phyloP scores from a whole-genome alignment of 1,284 basidiomycete genomes.

The Microbotryum intermedium region DNA sequence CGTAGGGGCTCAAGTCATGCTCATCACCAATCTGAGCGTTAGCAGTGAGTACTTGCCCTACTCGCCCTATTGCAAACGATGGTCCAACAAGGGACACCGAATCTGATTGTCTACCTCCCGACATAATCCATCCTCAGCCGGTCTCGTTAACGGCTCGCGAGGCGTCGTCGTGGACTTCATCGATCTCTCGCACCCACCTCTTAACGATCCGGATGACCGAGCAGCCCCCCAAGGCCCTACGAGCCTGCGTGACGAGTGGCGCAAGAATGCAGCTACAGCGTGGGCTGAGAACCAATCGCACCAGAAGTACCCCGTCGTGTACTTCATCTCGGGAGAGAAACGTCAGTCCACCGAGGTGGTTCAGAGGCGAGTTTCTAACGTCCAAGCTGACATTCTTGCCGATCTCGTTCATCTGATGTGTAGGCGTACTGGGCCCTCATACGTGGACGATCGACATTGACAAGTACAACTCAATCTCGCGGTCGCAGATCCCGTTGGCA shows the following conservation, averaged over 20 bases:
- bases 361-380: background rate
- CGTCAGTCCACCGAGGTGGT: background rate
- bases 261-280: constrained; percentile 11
- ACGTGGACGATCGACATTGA: constrained; percentile 32
- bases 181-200: background rate
- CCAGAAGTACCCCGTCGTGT: constrained; percentile 23
- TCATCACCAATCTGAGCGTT: constrained; percentile 30
- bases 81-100: no score
- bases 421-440: constrained; percentile 22
- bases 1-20: constrained; percentile 30
- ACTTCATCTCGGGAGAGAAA: constrained; percentile 24
- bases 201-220: constrained; percentile 3
- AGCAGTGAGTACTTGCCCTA: constrained; percentile 6
- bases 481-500: constrained; percentile 30
- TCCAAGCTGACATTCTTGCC: background rate
- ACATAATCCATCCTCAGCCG: background rate
- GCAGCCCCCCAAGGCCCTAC: background rate
- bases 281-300: constrained; percentile 21
- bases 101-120: background rate
- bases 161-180: constrained; percentile 34
- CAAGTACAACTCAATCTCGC: constrained; percentile 18
- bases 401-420: background rate
- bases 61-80: background rate
- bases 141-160: constrained; percentile 25
- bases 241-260: constrained; percentile 20